Conservation (phyloP, 1,284 basidiomycete species). For the Heterobasidion occidentale region DNA sequence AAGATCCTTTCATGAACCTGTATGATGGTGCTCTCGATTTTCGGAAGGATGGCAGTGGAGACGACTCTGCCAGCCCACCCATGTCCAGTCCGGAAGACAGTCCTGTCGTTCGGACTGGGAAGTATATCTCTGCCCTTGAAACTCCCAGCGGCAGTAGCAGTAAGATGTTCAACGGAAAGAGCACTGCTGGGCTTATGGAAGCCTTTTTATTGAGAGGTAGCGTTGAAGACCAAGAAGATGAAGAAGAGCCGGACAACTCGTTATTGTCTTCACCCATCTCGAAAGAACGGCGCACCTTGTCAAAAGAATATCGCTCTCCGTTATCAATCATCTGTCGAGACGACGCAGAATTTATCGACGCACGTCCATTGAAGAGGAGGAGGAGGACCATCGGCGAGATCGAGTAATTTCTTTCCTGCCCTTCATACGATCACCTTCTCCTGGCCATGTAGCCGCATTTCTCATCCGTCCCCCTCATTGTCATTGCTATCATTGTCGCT, state of each 20-base stretch:
- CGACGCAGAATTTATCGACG: slow-evolving; percentile 7
- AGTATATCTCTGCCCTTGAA: slow-evolving; percentile 22
- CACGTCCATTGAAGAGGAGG: slow-evolving; percentile 13
- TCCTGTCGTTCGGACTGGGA: slow-evolving; percentile 45
- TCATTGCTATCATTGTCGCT: slow-evolving; percentile 5
- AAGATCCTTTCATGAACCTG: slow-evolving; percentile 26
- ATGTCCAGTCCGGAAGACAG: slow-evolving; percentile 43
- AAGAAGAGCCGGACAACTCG: slow-evolving; percentile 9
- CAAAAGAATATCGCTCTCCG: slow-evolving; percentile 1
- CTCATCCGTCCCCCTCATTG: not conserved
- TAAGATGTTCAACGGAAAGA: slow-evolving; percentile 2
- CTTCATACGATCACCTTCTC: not conserved
- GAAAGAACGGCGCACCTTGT: slow-evolving; percentile 8
- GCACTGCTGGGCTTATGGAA: slow-evolving; percentile 38
- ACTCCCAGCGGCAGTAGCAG: slow-evolving; percentile 27
- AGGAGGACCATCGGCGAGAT: slow-evolving; percentile 19
- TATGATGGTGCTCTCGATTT: slow-evolving; percentile 18
- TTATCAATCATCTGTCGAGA: slow-evolving; percentile 9
- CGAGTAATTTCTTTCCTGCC: slow-evolving; percentile 2
- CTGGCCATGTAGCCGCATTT: not conserved
- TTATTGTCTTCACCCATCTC: slow-evolving; percentile 13
- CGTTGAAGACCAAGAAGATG: slow-evolving; percentile 8
- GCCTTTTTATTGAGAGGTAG: slow-evolving; percentile 33
- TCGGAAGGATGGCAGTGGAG: slow-evolving; percentile 6
- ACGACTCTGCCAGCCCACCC: slow-evolving; percentile 20